Percentiles rank a stretch among this genome's conserved stretches.
Conservation (phyloP, 2,329 filamentous ascomycete species). For the Fusarium sp. region DNA sequence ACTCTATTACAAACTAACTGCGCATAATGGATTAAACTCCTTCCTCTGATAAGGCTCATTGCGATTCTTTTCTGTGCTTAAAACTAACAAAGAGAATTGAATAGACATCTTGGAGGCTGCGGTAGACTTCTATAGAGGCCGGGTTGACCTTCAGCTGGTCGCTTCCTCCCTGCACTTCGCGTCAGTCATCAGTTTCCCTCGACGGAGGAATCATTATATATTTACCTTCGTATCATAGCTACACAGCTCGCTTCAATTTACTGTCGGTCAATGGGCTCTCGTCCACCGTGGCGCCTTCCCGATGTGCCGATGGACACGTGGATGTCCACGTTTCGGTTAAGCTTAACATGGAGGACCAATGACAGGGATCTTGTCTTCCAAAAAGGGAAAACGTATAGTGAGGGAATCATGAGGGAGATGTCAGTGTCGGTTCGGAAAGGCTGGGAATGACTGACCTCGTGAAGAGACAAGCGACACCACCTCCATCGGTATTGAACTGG, state of each 20-base stretch:
- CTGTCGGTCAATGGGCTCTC: neutral
- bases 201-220: no score
- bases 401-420: neutral
- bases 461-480: no score
- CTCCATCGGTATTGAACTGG: no score
- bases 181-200: no score
- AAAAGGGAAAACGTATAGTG: neutral
- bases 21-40: no score
- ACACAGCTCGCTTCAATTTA: neutral
- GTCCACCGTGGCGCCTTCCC: neutral
- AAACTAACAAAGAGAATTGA: no score
- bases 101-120: no score
- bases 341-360: neutral
- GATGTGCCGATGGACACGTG: neutral
- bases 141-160: no score
- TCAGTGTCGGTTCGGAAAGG: neutral
- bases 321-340: neutral
- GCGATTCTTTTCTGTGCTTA: fast-evolving
- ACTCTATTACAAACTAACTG: no score
- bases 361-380: neutral
- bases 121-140: no score
- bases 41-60: no score
- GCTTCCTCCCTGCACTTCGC: no score
- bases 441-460: neutral
- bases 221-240: neutral